phyloP scores from a whole-genome alignment of 768 basidiomycete species.

The Obba rivulosa region DNA sequence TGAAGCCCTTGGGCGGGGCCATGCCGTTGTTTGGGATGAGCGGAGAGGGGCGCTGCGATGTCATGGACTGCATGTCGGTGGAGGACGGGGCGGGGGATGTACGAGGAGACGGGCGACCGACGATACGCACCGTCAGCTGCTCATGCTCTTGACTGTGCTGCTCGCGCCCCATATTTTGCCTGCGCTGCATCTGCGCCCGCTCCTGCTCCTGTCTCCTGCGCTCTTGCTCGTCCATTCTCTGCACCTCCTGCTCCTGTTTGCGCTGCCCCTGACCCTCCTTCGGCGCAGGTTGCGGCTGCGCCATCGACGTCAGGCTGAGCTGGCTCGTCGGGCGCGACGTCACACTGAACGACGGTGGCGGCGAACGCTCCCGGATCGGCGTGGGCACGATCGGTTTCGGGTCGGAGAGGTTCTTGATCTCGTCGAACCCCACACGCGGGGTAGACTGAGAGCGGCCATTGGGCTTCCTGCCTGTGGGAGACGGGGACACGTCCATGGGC shows the following conservation, averaged over 20 bases:
- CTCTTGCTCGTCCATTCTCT: too few species aligned
- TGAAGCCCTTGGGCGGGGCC: conserved; percentile 17
- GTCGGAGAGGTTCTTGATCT: conserved; percentile 16
- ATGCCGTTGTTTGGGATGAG: conserved; percentile 13
- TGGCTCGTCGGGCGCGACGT: conserved; percentile 29
- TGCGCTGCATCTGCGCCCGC: background rate
- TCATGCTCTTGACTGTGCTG: background rate
- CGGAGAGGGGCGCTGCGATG: conserved; percentile 1
- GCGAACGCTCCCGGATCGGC: conserved; percentile 26
- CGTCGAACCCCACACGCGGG: conserved; percentile 22
- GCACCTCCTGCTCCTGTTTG: conserved; percentile 1
- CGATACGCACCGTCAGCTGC: background rate
- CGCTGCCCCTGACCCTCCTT: too few species aligned
- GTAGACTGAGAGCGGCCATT: conserved; percentile 20
- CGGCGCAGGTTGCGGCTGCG: conserved; percentile 2
- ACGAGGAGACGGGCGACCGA: conserved; percentile 1
- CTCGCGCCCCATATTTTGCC: background rate
- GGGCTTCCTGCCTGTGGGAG: conserved; percentile 4
- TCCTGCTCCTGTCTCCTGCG: too few species aligned
- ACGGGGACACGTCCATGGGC: background rate
- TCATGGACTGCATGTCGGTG: too few species aligned
- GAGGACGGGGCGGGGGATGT: background rate
- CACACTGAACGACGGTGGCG: conserved; percentile 29
- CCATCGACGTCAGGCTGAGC: conserved; percentile 13
- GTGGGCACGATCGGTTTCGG: conserved; percentile 26